A percentile compares a stretch with the other conserved stretches of the same genome.
These are phyloP conservation scores for Diutina sp. DNA, from an alignment of 1,139 yeast genomes.

Conservation along the genomic window DNA sequence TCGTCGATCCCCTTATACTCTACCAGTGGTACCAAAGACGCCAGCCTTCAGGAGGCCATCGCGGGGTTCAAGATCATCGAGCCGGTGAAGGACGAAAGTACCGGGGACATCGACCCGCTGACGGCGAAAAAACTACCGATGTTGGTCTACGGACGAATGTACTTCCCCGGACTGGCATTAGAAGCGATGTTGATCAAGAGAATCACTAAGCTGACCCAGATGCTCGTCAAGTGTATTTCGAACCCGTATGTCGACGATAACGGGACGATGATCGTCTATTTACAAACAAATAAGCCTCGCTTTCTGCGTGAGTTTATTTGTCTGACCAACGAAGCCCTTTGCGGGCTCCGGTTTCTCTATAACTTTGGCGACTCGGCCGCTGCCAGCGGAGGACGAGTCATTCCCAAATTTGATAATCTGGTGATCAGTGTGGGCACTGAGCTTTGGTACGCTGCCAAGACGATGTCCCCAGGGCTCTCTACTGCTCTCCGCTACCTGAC, in stretches of 20 bases:
- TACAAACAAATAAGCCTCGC: slow-evolving; percentile 56
- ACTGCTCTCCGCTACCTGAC: slow-evolving; percentile 80
- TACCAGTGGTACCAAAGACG: slow-evolving; percentile 37
- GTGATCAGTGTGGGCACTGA: slow-evolving; percentile 73
- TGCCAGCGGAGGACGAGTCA: slow-evolving; percentile 6
- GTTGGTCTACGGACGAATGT: slow-evolving; percentile 66
- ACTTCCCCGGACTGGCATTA: slow-evolving; percentile 74
- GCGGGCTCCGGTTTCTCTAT: slow-evolving; percentile 73
- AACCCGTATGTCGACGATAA: slow-evolving; percentile 47
- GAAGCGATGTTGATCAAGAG: slow-evolving; percentile 82
- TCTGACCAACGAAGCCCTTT: slow-evolving; percentile 80
- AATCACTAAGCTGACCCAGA: slow-evolving; percentile 45
- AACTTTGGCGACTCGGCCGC: slow-evolving; percentile 36
- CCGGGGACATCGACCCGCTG: neutral
- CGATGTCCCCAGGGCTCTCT: slow-evolving; percentile 78
- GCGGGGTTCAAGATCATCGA: slow-evolving; percentile 40
- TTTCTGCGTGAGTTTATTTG: slow-evolving; percentile 67
- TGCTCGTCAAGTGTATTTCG: slow-evolving; percentile 64
- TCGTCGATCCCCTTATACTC: slow-evolving; percentile 45
- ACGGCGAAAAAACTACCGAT: slow-evolving; percentile 5
- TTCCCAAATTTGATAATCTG: slow-evolving; percentile 27
- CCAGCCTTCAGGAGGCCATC: slow-evolving; percentile 60
- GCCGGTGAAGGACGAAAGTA: slow-evolving; percentile 38
- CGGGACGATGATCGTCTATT: slow-evolving; percentile 53
- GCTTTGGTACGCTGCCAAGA: slow-evolving; percentile 67